phyloP scores from a whole-genome alignment of 257 asterid genomes.

The Craterostigma plantagineum region DNA sequence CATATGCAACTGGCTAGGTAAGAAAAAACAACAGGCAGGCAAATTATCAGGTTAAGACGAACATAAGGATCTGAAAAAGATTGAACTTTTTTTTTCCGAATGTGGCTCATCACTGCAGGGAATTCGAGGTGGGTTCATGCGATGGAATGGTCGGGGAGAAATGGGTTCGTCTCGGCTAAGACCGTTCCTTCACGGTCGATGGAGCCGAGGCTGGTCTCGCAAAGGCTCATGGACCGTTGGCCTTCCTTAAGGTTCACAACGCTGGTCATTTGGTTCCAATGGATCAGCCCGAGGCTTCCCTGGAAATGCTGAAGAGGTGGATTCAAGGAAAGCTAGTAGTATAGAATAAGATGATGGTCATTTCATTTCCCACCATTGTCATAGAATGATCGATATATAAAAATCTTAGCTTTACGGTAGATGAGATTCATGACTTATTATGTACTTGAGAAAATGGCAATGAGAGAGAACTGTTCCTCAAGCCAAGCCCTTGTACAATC shows the following conservation, averaged over 20 bases:
- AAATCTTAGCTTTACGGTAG: too few species aligned
- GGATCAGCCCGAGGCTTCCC: constrained; percentile 4
- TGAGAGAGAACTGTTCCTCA: too few species aligned
- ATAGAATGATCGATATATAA: too few species aligned
- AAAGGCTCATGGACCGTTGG: constrained; percentile 21
- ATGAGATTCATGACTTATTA: too few species aligned
- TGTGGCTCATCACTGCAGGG: constrained; percentile 9
- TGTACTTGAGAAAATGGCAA: too few species aligned
- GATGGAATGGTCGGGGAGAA: constrained; percentile 31
- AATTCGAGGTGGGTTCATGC: constrained; percentile 38
- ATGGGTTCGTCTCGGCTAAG: constrained; percentile 16
- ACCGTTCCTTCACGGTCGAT: constrained; percentile 16
- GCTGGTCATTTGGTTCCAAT: constrained; percentile 4
- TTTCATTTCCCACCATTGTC: too few species aligned
- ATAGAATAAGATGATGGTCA: too few species aligned
- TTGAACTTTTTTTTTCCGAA: too few species aligned
- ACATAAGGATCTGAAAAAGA: too few species aligned
- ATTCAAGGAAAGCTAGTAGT: not conserved
- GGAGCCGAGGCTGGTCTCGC: constrained; percentile 19
- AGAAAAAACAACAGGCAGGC: too few species aligned
- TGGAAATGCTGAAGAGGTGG: constrained; percentile 5
- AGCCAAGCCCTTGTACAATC: too few species aligned
- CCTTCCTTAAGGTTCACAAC: constrained; percentile 10
- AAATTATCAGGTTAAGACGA: too few species aligned
- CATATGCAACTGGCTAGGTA: constrained; percentile 31